phyloP scores from a whole-genome alignment of 495 filamentous ascomycete genomes.

The Penicillium cosmopolitanum region DNA sequence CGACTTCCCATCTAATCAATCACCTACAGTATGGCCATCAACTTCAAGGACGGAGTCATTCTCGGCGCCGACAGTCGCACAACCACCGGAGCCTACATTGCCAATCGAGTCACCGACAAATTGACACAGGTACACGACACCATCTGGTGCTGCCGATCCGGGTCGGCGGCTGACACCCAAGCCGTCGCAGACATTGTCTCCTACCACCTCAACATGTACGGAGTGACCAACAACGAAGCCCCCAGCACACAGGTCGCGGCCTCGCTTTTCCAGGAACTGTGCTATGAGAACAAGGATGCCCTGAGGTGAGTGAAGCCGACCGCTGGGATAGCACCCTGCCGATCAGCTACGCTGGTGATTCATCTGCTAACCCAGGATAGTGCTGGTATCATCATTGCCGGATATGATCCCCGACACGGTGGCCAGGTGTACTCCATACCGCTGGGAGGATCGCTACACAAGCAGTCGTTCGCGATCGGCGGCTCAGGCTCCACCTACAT shows the following conservation, averaged over 20 bases:
- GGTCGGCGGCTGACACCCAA: slow-evolving; percentile 96
- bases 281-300: slow-evolving; percentile 94
- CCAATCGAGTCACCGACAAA: slow-evolving; percentile 98
- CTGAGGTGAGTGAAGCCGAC: slow-evolving; percentile 61
- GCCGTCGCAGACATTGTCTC: slow-evolving; percentile 97
- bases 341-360: not conserved
- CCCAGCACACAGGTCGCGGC: slow-evolving; percentile 94
- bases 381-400: slow-evolving; percentile 96
- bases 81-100: slow-evolving; percentile 98
- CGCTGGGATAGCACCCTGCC: not conserved
- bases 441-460: slow-evolving; percentile 94
- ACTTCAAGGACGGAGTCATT: slow-evolving; percentile 97
- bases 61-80: slow-evolving; percentile 95
- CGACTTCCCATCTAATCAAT: slow-evolving; percentile 15
- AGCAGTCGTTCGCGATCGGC: slow-evolving; percentile 93
- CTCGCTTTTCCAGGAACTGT: slow-evolving; percentile 94
- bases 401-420: slow-evolving; percentile 90
- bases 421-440: slow-evolving; percentile 98
- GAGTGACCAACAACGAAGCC: slow-evolving; percentile 79
- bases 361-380: slow-evolving; percentile 47
- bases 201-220: slow-evolving; percentile 92
- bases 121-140: slow-evolving; percentile 97
- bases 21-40: slow-evolving; percentile 67
- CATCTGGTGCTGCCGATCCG: slow-evolving; percentile 98
- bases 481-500: slow-evolving; percentile 98